These are phyloP conservation scores for Poterioochromonas sp. DNA, from an alignment of 352 stramenopile genomes.

Conservation along the genomic window DNA sequence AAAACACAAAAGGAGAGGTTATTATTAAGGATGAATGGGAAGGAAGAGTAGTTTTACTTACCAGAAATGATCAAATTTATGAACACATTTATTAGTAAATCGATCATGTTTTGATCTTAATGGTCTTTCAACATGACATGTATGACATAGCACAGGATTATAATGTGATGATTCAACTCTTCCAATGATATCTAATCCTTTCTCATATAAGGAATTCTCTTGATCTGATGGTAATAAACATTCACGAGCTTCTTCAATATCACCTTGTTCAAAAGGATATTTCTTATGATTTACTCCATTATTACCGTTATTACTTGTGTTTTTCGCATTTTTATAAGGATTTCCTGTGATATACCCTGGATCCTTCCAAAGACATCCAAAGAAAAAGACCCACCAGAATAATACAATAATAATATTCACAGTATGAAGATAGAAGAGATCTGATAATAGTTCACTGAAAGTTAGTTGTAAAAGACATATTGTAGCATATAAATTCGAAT, in stretches of 20 bases:
- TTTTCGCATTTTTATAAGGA: too few species aligned
- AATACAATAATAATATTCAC: not conserved
- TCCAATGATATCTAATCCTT: not conserved
- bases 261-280: too few species aligned
- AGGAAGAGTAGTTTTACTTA: too few species aligned
- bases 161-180: not conserved
- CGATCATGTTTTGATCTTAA: constrained; percentile 68
- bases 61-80: constrained; percentile 71
- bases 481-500: constrained; percentile 11
- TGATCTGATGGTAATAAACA: too few species aligned
- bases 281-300: too few species aligned
- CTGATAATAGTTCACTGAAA: not conserved
- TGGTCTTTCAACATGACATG: constrained; percentile 64
- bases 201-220: not conserved
- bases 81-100: constrained; percentile 58
- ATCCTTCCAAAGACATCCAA: too few species aligned
- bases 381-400: not conserved
- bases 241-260: too few species aligned
- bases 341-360: too few species aligned
- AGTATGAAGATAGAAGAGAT: not conserved
- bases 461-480: not conserved
- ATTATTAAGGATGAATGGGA: not conserved
- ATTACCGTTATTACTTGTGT: too few species aligned
- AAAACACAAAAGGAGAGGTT: not conserved
- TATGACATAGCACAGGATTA: constrained; percentile 56